Percentiles rank a stretch among this genome's conserved stretches.
These are phyloP conservation scores for Ascosphaera pollenicola DNA, from an alignment of 2,329 filamentous ascomycete genomes.

Conservation along the genomic window DNA sequence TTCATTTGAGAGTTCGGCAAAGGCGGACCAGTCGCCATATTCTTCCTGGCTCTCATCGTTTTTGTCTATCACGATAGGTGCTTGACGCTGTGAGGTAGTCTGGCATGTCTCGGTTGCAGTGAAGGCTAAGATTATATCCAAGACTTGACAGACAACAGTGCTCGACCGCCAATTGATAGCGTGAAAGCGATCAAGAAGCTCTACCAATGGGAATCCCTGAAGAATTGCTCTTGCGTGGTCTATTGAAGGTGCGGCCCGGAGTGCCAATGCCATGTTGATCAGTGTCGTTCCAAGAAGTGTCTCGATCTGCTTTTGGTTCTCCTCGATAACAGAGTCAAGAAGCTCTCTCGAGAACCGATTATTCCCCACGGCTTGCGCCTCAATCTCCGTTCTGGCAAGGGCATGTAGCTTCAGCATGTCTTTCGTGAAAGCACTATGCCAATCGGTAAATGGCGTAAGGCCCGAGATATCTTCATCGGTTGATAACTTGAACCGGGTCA, in stretches of 20 bases:
- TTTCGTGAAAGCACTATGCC: conserved; percentile 31
- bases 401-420: conserved; percentile 32
- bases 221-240: conserved; percentile 22
- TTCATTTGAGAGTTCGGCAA: conserved; percentile 24
- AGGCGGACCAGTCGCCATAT: conserved; percentile 35
- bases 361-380: conserved; percentile 24
- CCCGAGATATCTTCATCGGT: conserved; percentile 24
- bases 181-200: conserved; percentile 30
- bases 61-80: conserved; percentile 9
- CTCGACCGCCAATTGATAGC: conserved; percentile 22
- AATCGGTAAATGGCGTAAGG: conserved; percentile 28
- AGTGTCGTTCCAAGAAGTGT: conserved; percentile 31
- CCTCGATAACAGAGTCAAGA: conserved; percentile 29
- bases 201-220: conserved; percentile 20
- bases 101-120: conserved; percentile 11
- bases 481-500: conserved; percentile 34
- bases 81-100: conserved; percentile 5
- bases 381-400: conserved; percentile 33
- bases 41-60: conserved; percentile 40
- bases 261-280: conserved; percentile 25
- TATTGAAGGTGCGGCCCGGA: conserved; percentile 20
- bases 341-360: conserved; percentile 22
- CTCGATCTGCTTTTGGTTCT: conserved; percentile 36
- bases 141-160: conserved; percentile 24
- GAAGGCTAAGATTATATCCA: conserved; percentile 26